A percentile compares a stretch with the other conserved stretches of the same genome.
Evolutionary conservation across 495 filamentous ascomycete genomes (phyloP).

Genomic region (Lindgomyces ingoldianus): DNA sequence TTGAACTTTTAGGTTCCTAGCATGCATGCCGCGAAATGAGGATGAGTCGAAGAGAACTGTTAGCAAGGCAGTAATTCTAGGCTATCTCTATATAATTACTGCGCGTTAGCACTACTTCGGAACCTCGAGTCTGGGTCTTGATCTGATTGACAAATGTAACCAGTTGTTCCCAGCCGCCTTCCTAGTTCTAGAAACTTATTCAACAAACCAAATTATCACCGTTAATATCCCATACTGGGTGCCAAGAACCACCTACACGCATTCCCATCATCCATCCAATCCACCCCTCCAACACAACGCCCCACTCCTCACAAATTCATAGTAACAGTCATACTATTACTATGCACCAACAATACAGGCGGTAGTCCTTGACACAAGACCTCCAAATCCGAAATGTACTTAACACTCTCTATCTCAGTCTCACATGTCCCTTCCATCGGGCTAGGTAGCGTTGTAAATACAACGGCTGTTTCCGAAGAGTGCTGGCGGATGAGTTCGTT

Average conservation of each 20-base stretch:
- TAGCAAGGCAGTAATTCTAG: too few species aligned
- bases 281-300: neutral
- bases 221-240: too few species aligned
- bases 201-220: too few species aligned
- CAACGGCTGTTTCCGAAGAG: slow-evolving; percentile 71
- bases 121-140: too few species aligned
- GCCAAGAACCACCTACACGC: too few species aligned
- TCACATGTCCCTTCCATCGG: slow-evolving; percentile 72
- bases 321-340: slow-evolving; percentile 88
- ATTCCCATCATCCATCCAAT: neutral
- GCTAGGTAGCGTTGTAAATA: slow-evolving; percentile 80
- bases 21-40: too few species aligned
- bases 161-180: too few species aligned
- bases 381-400: slow-evolving; percentile 76
- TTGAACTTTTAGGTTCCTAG: neutral
- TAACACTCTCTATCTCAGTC: slow-evolving; percentile 66
- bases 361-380: slow-evolving; percentile 68
- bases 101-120: too few species aligned
- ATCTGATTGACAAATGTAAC: too few species aligned
- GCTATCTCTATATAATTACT: too few species aligned
- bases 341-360: slow-evolving; percentile 76
- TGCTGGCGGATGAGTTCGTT: slow-evolving; percentile 78
- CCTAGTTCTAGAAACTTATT: too few species aligned
- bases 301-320: slow-evolving; percentile 62
- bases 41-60: too few species aligned